Conservation (phyloP, 352 stramenopile species). For the Globisporangium middletonii region DNA sequence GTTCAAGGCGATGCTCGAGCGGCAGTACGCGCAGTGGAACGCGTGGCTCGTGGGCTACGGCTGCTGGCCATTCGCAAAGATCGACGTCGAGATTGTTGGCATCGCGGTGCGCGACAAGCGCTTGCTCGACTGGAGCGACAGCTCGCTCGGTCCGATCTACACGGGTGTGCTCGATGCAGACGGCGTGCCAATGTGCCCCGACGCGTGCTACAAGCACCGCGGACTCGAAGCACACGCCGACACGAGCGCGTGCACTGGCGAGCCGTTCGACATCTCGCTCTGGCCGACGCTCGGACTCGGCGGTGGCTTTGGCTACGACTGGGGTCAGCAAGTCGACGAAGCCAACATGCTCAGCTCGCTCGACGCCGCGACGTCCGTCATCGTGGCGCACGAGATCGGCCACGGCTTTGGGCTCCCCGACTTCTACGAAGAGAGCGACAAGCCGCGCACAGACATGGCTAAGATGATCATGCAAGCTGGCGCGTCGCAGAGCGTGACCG, state of each 20-base stretch:
- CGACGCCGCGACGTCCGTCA: slow-evolving; percentile 21
- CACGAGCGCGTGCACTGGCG: slow-evolving; percentile 30
- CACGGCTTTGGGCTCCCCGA: slow-evolving; percentile 12
- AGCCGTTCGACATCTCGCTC: slow-evolving; percentile 37
- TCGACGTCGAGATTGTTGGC: slow-evolving; percentile 36
- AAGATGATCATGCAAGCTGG: slow-evolving; percentile 22
- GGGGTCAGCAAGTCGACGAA: slow-evolving; percentile 32
- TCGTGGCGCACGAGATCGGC: slow-evolving; percentile 40
- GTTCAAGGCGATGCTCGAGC: slow-evolving; percentile 39
- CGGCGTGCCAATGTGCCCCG: slow-evolving; percentile 23
- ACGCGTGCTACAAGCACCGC: slow-evolving; percentile 35
- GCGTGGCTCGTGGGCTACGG: slow-evolving; percentile 27
- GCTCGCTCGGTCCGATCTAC: slow-evolving; percentile 31
- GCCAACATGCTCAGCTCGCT: slow-evolving; percentile 23
- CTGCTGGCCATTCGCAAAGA: slow-evolving; percentile 32
- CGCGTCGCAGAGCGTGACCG: slow-evolving; percentile 15
- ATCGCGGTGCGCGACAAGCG: slow-evolving; percentile 28
- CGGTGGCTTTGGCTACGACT: slow-evolving; percentile 19
- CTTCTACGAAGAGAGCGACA: slow-evolving; percentile 3
- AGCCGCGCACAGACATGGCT: slow-evolving; percentile 13
- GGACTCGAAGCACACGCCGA: slow-evolving; percentile 23
- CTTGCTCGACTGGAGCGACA: slow-evolving; percentile 34
- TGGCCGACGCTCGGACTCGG: slow-evolving; percentile 33
- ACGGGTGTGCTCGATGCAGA: slow-evolving; percentile 18
- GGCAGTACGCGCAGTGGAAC: slow-evolving; percentile 32